phyloP scores from a whole-genome alignment of 2,329 filamentous ascomycete genomes.

The Penicillium occitanis region DNA sequence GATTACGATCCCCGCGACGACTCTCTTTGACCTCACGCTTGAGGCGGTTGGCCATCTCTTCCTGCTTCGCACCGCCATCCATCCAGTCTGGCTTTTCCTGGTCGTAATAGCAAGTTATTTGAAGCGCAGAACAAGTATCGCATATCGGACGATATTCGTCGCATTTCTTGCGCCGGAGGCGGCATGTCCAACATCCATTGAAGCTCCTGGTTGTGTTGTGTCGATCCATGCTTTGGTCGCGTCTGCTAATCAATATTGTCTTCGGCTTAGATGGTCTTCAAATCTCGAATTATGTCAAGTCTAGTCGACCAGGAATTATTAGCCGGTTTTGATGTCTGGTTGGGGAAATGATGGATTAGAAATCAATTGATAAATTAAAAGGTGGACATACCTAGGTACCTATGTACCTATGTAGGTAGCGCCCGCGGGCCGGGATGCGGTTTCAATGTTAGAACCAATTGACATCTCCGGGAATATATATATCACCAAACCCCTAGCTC shows the following conservation, averaged over 20 bases:
- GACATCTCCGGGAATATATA: too few relatives aligned
- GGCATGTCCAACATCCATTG: constrained; percentile 59
- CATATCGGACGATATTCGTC: constrained; percentile 57
- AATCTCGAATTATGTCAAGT: not conserved
- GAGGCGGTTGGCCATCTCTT: constrained; percentile 53
- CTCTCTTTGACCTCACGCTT: constrained; percentile 60
- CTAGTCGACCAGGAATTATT: not conserved
- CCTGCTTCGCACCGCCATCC: constrained; percentile 52
- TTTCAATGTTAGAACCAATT: not conserved
- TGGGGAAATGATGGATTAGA: not conserved
- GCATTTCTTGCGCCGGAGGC: constrained; percentile 62
- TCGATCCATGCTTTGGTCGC: not conserved
- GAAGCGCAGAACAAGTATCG: constrained; percentile 52
- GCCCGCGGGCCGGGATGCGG: not conserved
- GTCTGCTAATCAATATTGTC: not conserved
- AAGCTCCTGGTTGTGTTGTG: constrained; percentile 3
- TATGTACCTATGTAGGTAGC: not conserved
- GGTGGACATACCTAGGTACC: not conserved
- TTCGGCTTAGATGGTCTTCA: not conserved
- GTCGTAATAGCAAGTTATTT: constrained; percentile 57
- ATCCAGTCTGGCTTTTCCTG: constrained; percentile 59
- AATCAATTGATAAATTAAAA: not conserved
- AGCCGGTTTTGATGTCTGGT: not conserved
- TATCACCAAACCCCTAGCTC: too few relatives aligned
- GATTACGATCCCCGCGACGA: constrained; percentile 32